Base-by-base conservation (phyloP, 345 rosid genomes). In the Draba incana region DNA sequence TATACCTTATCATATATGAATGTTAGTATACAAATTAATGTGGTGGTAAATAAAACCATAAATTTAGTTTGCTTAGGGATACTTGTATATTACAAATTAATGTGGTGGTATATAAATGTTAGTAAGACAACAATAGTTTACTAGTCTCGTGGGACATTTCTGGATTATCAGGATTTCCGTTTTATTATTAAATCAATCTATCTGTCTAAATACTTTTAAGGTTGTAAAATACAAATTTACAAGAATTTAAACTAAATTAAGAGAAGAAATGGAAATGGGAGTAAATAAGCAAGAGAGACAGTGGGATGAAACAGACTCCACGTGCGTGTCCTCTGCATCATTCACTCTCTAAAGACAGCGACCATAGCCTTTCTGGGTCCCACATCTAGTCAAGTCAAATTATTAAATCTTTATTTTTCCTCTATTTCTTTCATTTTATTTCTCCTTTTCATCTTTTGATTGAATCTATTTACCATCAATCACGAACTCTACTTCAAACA, bases 311-410 rank as follows among this genome's bases (percentile, higher is more conserved):
- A 66, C 67, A 73, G 77, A 66, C 33, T 66, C 77, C 77, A 73
- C 77, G 77, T 73, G 77, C 77, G 67, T 58, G 77, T 73, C 72
- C 67, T 73, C 77, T 73, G 72, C 62, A 66, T 74, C 77, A 74
- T 74, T 74, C 77, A 74, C 72, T 60, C 77, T 66, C 72, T 37
- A 66, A 66, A 59, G 77, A 74, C 77, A 74, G 77, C 4, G 67
- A 74, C 77, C 77, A 66, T 35, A 43, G 72, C 68, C 62, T 74
- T 33, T 49, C 0, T 43, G 67, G 77, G 53, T 23, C 72, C 68
- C 62, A 33, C 50, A 7, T 44, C 28, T 52, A 53, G 77, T 74
- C 77, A 66, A 60, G 62, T 74, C 77, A 66, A 59, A 61, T 66
- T 73, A 59, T 74, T 57, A 30, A 54, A 54, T 57, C 27, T 64